Evolutionary conservation across 306 rosid genomes (phyloP).

Genomic region (Fagus sylvatica): DNA sequence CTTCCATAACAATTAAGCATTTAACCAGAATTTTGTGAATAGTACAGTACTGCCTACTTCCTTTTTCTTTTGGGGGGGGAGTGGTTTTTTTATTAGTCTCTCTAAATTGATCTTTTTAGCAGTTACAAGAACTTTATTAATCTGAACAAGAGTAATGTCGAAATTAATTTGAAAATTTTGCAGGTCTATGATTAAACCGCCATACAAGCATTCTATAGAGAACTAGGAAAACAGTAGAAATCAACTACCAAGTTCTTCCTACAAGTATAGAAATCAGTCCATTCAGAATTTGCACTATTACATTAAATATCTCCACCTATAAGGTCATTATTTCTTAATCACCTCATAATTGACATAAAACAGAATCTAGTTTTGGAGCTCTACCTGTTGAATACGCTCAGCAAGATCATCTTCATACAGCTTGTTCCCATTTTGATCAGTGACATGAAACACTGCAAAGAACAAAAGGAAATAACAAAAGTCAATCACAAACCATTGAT

Average conservation of each 20-base stretch:
- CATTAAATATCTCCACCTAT: background rate
- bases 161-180: background rate
- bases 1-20: background rate
- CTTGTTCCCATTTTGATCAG: conserved; percentile 84
- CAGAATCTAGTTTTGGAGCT: conserved; percentile 25
- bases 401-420: conserved; percentile 68
- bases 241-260: background rate
- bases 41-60: too few species aligned
- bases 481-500: background rate
- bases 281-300: background rate
- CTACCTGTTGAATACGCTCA: conserved; percentile 93
- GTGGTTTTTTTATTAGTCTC: background rate
- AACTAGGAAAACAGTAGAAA: background rate
- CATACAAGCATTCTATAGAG: background rate
- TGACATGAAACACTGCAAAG: conserved; percentile 75
- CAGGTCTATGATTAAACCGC: background rate
- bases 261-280: background rate
- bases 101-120: background rate
- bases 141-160: background rate
- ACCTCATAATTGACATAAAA: background rate
- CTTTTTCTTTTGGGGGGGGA: background rate
- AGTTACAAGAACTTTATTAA: background rate
- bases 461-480: conserved; percentile 14
- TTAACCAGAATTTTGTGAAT: background rate
- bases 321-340: background rate